Evolutionary conservation across 1,284 basidiomycete genomes (phyloP).

Genomic region (Microbotryum intermedium): DNA sequence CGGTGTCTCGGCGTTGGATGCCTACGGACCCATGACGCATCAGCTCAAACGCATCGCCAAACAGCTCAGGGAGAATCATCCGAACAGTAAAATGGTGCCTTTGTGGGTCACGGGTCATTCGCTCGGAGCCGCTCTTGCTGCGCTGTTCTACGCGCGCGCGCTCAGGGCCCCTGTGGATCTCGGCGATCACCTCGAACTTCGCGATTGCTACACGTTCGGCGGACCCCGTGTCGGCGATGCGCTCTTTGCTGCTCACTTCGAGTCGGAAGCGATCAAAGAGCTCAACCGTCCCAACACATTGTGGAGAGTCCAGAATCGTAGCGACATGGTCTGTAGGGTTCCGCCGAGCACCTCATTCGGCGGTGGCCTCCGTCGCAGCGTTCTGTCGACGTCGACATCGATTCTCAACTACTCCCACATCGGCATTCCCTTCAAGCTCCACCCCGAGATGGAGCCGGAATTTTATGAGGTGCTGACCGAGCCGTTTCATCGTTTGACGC

Average conservation of each 20-base stretch:
- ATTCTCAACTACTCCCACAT: too few species aligned
- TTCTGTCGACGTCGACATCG: too few species aligned
- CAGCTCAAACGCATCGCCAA: constrained; percentile 8
- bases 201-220: constrained; percentile 36
- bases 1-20: constrained; percentile 1
- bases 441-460: too few species aligned
- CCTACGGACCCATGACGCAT: background rate
- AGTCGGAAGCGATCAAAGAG: background rate
- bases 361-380: too few species aligned
- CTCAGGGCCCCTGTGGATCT: constrained; percentile 32
- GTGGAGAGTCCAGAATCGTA: background rate
- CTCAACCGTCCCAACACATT: background rate
- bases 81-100: constrained; percentile 2
- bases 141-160: constrained; percentile 34
- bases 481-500: too few species aligned
- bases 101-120: constrained; percentile 39
- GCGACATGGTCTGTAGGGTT: background rate
- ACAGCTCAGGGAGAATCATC: constrained; percentile 7
- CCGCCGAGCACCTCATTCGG: too few species aligned
- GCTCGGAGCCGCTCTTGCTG: constrained; percentile 36
- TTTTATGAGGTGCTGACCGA: too few species aligned
- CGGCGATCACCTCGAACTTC: constrained; percentile 30
- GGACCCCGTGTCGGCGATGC: background rate
- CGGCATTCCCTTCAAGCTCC: too few species aligned
- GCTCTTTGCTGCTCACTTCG: constrained; percentile 27